These are phyloP conservation scores for Datisca glomerata DNA, from an alignment of 306 rosid genomes.

Conservation along the genomic window DNA sequence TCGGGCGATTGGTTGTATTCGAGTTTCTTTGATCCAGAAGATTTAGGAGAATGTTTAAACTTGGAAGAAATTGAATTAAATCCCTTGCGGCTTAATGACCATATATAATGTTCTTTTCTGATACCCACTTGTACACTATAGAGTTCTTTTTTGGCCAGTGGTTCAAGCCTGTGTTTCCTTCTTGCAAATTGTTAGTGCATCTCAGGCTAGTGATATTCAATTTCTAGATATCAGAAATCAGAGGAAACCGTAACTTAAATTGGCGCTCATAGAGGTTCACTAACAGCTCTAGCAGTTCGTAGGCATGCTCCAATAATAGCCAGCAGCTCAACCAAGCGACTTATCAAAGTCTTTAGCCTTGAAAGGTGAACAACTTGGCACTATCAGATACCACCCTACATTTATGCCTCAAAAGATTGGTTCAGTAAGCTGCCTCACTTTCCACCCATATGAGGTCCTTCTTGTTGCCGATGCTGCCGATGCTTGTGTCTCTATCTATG, in stretches of 20 bases:
- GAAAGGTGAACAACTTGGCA: slow-evolving; percentile 80
- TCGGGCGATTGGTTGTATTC: too few species aligned
- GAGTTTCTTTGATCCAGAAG: too few species aligned
- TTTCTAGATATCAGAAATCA: slow-evolving; percentile 84
- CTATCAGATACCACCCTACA: slow-evolving; percentile 69
- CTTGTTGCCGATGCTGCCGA: slow-evolving; percentile 95
- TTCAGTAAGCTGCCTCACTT: slow-evolving; percentile 73
- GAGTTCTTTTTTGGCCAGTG: background rate
- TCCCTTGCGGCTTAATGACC: too few species aligned
- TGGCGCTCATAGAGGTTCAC: slow-evolving; percentile 82
- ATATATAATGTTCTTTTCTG: too few species aligned
- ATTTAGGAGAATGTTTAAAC: too few species aligned
- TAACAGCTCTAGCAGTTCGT: slow-evolving; percentile 90
- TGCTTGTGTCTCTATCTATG: slow-evolving; percentile 66
- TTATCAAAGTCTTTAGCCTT: slow-evolving; percentile 77
- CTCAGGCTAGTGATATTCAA: slow-evolving; percentile 91
- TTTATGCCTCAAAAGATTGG: slow-evolving; percentile 96
- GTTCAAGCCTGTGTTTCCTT: background rate
- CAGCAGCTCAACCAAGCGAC: slow-evolving; percentile 91
- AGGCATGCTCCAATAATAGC: slow-evolving; percentile 95
- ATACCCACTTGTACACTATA: too few species aligned
- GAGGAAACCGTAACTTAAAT: slow-evolving; percentile 56
- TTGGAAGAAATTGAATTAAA: too few species aligned
- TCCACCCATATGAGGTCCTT: slow-evolving; percentile 79
- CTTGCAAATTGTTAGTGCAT: slow-evolving; percentile 84